Evolutionary conservation across 1,284 basidiomycete genomes (phyloP).

Genomic region (Trichosporon sp.): DNA sequence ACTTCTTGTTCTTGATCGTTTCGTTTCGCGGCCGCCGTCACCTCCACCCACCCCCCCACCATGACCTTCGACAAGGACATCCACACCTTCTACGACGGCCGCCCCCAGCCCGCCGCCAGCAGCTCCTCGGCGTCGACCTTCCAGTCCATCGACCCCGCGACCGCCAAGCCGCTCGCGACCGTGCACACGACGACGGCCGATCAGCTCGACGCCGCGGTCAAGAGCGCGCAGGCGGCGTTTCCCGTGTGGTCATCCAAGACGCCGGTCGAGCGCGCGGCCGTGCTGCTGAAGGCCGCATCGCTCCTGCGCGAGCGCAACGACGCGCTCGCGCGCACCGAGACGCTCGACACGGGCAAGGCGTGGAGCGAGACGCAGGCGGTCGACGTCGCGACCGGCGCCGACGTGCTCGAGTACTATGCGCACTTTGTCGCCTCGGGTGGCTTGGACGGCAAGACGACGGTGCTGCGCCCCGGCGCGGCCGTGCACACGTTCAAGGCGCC

Average conservation of each 20-base stretch:
- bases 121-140: conserved; percentile 12
- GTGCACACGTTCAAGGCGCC: conserved; percentile 22
- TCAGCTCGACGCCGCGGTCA: conserved; percentile 20
- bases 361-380: conserved; percentile 19
- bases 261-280: conserved; percentile 12
- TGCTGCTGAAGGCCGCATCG: conserved; percentile 15
- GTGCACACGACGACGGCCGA: conserved; percentile 13
- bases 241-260: conserved; percentile 12
- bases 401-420: conserved; percentile 23
- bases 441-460: conserved; percentile 18
- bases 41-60: not conserved
- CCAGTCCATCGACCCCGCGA: conserved; percentile 14
- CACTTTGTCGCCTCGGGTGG: conserved; percentile 18
- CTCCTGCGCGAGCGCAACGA: conserved; percentile 20
- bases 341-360: conserved; percentile 22
- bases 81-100: conserved; percentile 21
- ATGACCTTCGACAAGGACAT: conserved; percentile 20
- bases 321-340: conserved; percentile 16
- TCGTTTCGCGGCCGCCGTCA: not conserved
- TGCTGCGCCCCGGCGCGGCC: conserved; percentile 12
- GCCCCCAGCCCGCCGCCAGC: conserved; percentile 10
- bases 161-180: conserved; percentile 13
- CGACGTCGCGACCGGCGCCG: conserved; percentile 17
- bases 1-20: not conserved
- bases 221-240: conserved; percentile 9